Evolutionary conservation across 345 rosid genomes (phyloP), one percentile per base, ranked within the genome.

Genomic region (Fremontodendron californicum): DNA sequence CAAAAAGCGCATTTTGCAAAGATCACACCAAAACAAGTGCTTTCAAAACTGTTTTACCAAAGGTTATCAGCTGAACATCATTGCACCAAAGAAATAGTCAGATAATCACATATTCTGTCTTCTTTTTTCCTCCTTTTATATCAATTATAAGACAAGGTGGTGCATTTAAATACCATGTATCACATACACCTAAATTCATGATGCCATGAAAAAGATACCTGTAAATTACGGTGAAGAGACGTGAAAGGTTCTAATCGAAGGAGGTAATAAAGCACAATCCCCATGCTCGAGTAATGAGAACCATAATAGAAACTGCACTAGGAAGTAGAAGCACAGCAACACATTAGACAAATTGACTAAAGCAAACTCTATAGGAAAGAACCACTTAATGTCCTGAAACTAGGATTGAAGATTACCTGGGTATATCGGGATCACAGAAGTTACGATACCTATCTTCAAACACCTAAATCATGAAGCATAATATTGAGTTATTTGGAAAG

Each of bases 271-370:
- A 93, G 92, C 83, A 95, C 98, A 79, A 94, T 95, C 79, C 99
- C 99, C 99, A 95, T 95, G 88, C 98, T 95, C 74, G 98, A 95
- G 84, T 91, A 95, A 84, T 95, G 99, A 81, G 99, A 95, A 33
- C 99, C 99, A 81, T 95, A 95, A 84, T 93, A 92, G 89, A 95
- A 95, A 82, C 99, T 95, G 94, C 85, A 73, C 69, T 2, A 79
- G 33, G 61, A 78, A 80, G 69, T 77, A 79, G 33, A 80, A 82
- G 75, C n/a, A 78, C 55, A 54, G 46, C 70, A 63, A 54, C 66
- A 63, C 40, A 57, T 60, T 37, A 71, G 73, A 78, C 39, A 75
- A 61, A 78, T 23, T 39, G 48, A 55, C 21, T 19, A 49, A 61
- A 77, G 33, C 66, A 58, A 39, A 29, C 42, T 29, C 51, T 9